Base-by-base conservation (phyloP, 179 eudicot genomes). In the Nepenthes alata region DNA sequence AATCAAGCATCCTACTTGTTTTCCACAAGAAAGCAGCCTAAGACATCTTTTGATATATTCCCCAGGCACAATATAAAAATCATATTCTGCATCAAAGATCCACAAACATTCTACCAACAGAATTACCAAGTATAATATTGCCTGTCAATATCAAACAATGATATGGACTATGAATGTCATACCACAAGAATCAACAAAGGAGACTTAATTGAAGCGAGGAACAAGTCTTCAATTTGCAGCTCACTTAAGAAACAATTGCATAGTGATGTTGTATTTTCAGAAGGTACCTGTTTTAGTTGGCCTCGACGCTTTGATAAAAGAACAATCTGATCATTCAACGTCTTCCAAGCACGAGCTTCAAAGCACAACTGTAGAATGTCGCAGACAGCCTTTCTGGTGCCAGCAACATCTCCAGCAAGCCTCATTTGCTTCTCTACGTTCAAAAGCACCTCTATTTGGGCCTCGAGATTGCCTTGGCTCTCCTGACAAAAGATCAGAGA, bases 361-460 rank as follows among this genome's bases (percentile, higher is more conserved):
- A 83, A 81, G 76, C 96, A 91, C 15, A 91, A 83, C 60, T 65
- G 72, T 57, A 91, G 74, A 71, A 91, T 91, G 54, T 82, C 95
- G 45, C 74, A 80, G 8, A 50, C 96, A 25, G 96, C 95, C 76
- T 86, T 81, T 69, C 69, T 78, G 12, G 89, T 86, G 34, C 81
- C 98, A 39, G 84, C 76, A 6, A 91, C 84, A 15, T 91, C 98
- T 6, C 91, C 96, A 36, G 81, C 87, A 39, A 83, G 88, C 65
- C 98, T 75, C 91, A 75, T 81, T 78, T 89, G 95, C 82, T 91
- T 89, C 77, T 91, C 98, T 44, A 80, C 83, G 69, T 86, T 91
- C 78, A 91, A 71, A 59, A 91, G 67, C 35, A 80, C 47, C 72
- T 91, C 98, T 57, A 91, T 88, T 73, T 84, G 74, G 53, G 81